phyloP scores from a whole-genome alignment of 306 rosid genomes.

The Erythrophleum fordii region DNA sequence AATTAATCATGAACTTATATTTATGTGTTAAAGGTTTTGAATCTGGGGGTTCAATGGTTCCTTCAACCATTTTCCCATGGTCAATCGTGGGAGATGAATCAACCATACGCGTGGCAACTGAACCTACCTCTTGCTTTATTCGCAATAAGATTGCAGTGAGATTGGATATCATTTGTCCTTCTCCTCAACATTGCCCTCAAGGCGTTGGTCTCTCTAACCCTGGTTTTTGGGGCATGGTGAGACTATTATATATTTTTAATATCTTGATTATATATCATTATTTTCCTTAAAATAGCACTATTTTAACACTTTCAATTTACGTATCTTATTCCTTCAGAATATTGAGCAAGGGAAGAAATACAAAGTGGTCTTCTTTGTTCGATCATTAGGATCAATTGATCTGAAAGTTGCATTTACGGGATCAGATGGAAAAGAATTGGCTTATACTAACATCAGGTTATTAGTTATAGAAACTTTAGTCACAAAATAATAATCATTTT shows the following conservation, averaged over 20 bases:
- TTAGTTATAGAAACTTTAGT: no score
- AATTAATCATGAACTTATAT: not conserved
- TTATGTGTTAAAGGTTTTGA: conserved; percentile 58
- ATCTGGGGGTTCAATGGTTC: conserved; percentile 61
- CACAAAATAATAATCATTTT: no score
- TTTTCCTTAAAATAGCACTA: no score
- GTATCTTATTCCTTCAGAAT: conserved; percentile 47
- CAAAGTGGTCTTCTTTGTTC: conserved; percentile 52
- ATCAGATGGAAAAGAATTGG: conserved; percentile 47
- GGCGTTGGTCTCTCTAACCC: conserved; percentile 63
- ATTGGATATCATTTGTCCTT: conserved; percentile 61
- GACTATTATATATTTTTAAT: not conserved
- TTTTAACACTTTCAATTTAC: no score
- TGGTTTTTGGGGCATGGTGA: conserved; percentile 62
- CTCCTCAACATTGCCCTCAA: conserved; percentile 50
- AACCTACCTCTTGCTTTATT: conserved; percentile 57
- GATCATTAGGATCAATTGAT: conserved; percentile 50
- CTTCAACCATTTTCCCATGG: conserved; percentile 71
- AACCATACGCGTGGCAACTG: conserved; percentile 50
- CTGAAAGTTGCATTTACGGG: conserved; percentile 48
- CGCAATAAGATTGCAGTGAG: conserved; percentile 61
- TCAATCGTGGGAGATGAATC: conserved; percentile 10
- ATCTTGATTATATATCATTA: no score
- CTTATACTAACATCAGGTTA: conserved; percentile 50
- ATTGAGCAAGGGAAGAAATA: conserved; percentile 23